Evolutionary conservation across 192 early-diverging fungal genomes (phyloP).

Genomic region (Oehlia diaphana): DNA sequence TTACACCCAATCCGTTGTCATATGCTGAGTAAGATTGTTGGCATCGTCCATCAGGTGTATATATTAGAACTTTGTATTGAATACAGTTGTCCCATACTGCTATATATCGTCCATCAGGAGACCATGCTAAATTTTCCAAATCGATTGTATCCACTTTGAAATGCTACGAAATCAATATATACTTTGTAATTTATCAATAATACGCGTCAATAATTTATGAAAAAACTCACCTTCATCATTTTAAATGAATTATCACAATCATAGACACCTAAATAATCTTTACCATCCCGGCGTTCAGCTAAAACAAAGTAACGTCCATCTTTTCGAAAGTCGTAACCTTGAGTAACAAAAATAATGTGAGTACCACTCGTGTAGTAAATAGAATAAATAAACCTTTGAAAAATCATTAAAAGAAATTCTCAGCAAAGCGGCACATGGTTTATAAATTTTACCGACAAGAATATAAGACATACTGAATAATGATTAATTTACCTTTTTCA

Average conservation of each 20-base stretch:
- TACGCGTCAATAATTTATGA: not conserved
- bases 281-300: constrained; percentile 57
- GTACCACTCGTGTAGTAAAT: not conserved
- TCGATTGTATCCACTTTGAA: constrained; percentile 71
- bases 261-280: constrained; percentile 65
- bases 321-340: constrained; percentile 55
- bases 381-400: no score
- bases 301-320: constrained; percentile 67
- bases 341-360: no score
- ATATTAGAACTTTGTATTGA: constrained; percentile 71
- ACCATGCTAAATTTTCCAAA: constrained; percentile 76
- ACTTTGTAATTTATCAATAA: not conserved
- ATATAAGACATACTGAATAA: not conserved
- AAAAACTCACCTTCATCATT: constrained; percentile 54
- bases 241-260: constrained; percentile 63
- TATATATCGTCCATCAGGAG: constrained; percentile 80
- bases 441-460: no score
- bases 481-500: constrained; percentile 47
- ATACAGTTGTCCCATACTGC: constrained; percentile 72
- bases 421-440: no score
- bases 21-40: constrained; percentile 48
- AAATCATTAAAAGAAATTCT: no score
- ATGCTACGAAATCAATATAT: constrained; percentile 43
- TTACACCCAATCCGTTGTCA: constrained; percentile 75
- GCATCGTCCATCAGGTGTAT: constrained; percentile 65